Percentiles rank a stretch among this genome's conserved stretches.
Evolutionary conservation across 2,329 filamentous ascomycete genomes (phyloP).

Genomic region (Diaporthe sp.): DNA sequence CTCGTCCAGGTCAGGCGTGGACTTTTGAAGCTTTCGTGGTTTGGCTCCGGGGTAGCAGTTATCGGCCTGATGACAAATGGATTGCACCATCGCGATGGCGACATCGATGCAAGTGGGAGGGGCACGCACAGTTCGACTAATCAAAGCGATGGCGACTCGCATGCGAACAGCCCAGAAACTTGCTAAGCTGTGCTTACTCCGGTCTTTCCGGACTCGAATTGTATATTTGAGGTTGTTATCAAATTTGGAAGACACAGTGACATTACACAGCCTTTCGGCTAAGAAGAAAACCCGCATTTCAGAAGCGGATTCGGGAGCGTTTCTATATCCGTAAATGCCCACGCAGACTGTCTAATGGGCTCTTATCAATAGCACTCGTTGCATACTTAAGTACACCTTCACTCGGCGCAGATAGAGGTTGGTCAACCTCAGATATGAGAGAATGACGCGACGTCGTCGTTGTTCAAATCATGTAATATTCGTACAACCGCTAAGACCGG

Average conservation of each 20-base stretch:
- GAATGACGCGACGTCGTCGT: too few relatives aligned
- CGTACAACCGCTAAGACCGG: too few relatives aligned
- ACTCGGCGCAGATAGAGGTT: too few relatives aligned
- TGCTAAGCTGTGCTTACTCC: background rate
- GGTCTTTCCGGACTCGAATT: background rate
- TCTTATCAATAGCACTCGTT: too few relatives aligned
- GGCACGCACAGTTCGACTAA: slow-evolving; percentile 9
- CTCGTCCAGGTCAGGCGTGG: background rate
- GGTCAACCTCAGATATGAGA: too few relatives aligned
- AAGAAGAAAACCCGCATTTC: too few relatives aligned
- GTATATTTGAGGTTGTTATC: background rate
- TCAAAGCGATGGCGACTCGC: background rate
- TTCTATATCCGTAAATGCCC: too few relatives aligned
- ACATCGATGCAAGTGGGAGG: slow-evolving; percentile 34
- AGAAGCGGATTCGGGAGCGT: too few relatives aligned
- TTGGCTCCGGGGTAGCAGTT: background rate
- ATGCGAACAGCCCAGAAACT: background rate
- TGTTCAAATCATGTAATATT: too few relatives aligned
- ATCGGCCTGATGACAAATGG: slow-evolving; percentile 32
- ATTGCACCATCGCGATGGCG: slow-evolving; percentile 32
- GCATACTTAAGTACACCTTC: too few relatives aligned
- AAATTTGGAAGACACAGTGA: background rate
- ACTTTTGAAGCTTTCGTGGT: background rate
- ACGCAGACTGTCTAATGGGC: too few relatives aligned
- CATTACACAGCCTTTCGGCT: too few relatives aligned